These are phyloP conservation scores for Aspergillus cristatus DNA, from an alignment of 495 filamentous ascomycete genomes.

Conservation along the genomic window DNA sequence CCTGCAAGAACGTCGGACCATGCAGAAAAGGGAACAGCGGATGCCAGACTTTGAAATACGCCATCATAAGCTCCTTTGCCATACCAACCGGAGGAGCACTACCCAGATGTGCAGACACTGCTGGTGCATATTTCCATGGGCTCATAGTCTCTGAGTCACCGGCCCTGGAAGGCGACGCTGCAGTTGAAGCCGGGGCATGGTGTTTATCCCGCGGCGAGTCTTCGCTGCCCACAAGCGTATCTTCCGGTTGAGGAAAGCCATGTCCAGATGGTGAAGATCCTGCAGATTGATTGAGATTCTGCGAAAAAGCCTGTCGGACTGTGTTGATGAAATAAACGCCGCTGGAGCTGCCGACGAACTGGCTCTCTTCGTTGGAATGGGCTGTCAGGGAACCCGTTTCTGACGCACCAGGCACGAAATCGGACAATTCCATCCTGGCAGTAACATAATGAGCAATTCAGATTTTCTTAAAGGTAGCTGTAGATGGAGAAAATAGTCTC, in stretches of 20 bases:
- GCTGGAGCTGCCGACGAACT: slow-evolving; percentile 35
- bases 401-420: slow-evolving; percentile 19
- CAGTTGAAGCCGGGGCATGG: slow-evolving; percentile 9
- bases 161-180: slow-evolving; percentile 3
- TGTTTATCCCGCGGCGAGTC: slow-evolving; percentile 15
- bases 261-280: slow-evolving; percentile 8
- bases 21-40: slow-evolving; percentile 43
- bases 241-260: slow-evolving; percentile 29
- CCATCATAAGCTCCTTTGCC: slow-evolving; percentile 30
- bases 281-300: slow-evolving; percentile 10
- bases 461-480: background rate
- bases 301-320: slow-evolving; percentile 30
- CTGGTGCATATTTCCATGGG: slow-evolving; percentile 27
- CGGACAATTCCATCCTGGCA: slow-evolving; percentile 22
- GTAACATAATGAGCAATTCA: slow-evolving; percentile 10
- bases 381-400: slow-evolving; percentile 33
- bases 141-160: slow-evolving; percentile 7
- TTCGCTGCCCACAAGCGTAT: slow-evolving; percentile 28
- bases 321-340: slow-evolving; percentile 38
- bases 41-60: slow-evolving; percentile 39
- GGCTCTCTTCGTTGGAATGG: slow-evolving; percentile 33
- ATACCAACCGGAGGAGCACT: slow-evolving; percentile 19
- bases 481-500: too few relatives aligned
- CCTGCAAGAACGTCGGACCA: slow-evolving; percentile 39
- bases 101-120: slow-evolving; percentile 19